Conservation (phyloP, 73 alveolate species). For the Stentor roeselii region DNA sequence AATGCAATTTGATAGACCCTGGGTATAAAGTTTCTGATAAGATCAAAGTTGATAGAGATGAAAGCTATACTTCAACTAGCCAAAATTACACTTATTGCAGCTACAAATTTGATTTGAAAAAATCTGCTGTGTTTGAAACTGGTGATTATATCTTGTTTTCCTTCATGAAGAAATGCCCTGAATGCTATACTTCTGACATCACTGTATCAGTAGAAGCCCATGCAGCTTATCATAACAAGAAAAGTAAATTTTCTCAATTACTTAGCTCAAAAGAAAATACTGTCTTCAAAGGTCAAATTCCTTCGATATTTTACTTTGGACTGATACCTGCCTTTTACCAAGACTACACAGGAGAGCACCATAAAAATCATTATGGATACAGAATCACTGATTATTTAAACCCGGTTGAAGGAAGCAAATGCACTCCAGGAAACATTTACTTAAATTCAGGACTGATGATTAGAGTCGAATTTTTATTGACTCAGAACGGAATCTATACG, state of each 20-base stretch:
- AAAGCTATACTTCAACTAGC: no score
- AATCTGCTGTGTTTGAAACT: not conserved
- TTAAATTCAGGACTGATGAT: not conserved
- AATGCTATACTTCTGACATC: not conserved
- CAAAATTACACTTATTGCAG: not conserved
- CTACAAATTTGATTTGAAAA: not conserved
- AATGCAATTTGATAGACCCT: no score
- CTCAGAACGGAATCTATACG: not conserved
- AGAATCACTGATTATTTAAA: not conserved
- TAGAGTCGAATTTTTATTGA: not conserved
- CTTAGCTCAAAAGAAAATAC: no score
- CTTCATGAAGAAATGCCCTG: no score
- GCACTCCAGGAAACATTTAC: not conserved
- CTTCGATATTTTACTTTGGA: not conserved
- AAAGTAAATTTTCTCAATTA: not conserved
- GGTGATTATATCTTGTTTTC: not conserved
- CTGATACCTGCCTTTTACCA: not conserved
- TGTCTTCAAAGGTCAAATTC: not conserved
- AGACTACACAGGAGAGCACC: not conserved
- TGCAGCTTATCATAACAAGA: not conserved
- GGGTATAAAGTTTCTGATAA: not conserved
- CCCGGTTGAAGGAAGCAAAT: not conserved
- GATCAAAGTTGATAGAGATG: not conserved
- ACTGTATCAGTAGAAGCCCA: not conserved
- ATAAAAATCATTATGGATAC: not conserved